These are phyloP conservation scores for Trichoderma hamatum DNA, from an alignment of 2,329 filamentous ascomycete genomes.

Conservation along the genomic window DNA sequence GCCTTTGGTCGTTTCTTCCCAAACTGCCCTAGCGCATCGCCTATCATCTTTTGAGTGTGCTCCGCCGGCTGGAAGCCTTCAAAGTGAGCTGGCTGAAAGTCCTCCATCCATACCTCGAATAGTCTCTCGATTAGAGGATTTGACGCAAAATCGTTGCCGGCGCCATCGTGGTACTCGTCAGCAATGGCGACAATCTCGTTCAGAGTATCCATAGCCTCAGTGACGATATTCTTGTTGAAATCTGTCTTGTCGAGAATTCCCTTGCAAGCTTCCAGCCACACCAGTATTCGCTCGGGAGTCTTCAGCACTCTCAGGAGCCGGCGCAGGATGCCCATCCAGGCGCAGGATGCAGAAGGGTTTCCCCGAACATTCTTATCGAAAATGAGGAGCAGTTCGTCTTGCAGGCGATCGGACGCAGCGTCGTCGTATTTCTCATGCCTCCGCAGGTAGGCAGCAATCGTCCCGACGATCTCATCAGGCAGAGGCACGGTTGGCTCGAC, in stretches of 20 bases:
- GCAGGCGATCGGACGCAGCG: constrained; percentile 67
- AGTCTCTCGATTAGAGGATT: constrained; percentile 60
- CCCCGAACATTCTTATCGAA: constrained; percentile 67
- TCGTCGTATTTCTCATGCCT: constrained; percentile 71
- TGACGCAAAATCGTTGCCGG: constrained; percentile 47
- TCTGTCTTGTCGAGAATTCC: constrained; percentile 52
- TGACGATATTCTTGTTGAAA: constrained; percentile 64
- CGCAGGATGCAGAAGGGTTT: constrained; percentile 58
- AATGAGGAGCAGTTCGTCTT: constrained; percentile 70
- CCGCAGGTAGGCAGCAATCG: constrained; percentile 68
- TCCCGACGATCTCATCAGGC: constrained; percentile 63
- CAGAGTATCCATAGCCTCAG: constrained; percentile 66
- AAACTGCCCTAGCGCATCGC: constrained; percentile 57
- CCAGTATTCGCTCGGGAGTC: constrained; percentile 62
- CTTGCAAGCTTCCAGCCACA: constrained; percentile 68
- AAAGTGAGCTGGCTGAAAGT: constrained; percentile 44
- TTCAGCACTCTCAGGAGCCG: constrained; percentile 66
- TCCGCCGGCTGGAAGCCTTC: constrained; percentile 44
- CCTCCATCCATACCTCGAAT: constrained; percentile 60
- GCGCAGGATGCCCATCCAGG: constrained; percentile 71
- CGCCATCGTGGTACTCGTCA: constrained; percentile 54
- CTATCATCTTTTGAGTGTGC: constrained; percentile 54
- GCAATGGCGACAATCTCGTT: constrained; percentile 67
- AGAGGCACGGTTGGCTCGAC: constrained; percentile 60
- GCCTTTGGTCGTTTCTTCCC: constrained; percentile 70